A percentile compares a stretch with the other conserved stretches of the same genome.
Evolutionary conservation across 768 basidiomycete genomes (phyloP).

Genomic region (Clitopilus passeckerianus): DNA sequence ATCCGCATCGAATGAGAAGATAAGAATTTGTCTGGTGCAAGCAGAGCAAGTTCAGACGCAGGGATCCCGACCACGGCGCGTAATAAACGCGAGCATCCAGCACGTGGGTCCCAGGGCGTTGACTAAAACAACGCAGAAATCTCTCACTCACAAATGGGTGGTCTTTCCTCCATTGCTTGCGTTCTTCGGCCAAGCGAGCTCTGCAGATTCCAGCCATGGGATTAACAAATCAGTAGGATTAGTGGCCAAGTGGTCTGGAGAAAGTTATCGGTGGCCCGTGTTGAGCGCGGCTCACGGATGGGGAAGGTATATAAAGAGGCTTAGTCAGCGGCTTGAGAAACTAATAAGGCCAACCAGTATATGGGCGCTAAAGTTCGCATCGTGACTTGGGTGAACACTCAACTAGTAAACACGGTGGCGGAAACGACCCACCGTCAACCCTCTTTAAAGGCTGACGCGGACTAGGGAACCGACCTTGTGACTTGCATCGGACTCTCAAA

Average conservation of each 20-base stretch:
- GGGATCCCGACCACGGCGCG: not conserved
- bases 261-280: not conserved
- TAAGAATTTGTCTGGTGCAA: conserved; percentile 1
- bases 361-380: not conserved
- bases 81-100: not conserved
- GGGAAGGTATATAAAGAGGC: not conserved
- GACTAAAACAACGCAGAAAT: not conserved
- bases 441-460: too few species aligned
- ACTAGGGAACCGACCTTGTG: too few species aligned
- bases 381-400: too few species aligned
- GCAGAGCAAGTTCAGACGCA: not conserved
- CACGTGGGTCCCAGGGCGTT: not conserved
- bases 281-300: not conserved
- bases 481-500: too few species aligned
- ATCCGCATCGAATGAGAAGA: too few species aligned
- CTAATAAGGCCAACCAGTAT: not conserved
- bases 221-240: not conserved
- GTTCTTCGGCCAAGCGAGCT: conserved; percentile 89
- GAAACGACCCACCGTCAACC: too few species aligned
- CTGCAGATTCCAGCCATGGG: conserved; percentile 89
- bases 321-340: not conserved
- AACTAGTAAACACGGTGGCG: too few species aligned
- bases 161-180: conserved; percentile 98
- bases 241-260: not conserved
- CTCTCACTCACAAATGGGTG: conserved; percentile 85